Conservation (phyloP, 2,329 filamentous ascomycete species). For the Metarhizium rileyi region DNA sequence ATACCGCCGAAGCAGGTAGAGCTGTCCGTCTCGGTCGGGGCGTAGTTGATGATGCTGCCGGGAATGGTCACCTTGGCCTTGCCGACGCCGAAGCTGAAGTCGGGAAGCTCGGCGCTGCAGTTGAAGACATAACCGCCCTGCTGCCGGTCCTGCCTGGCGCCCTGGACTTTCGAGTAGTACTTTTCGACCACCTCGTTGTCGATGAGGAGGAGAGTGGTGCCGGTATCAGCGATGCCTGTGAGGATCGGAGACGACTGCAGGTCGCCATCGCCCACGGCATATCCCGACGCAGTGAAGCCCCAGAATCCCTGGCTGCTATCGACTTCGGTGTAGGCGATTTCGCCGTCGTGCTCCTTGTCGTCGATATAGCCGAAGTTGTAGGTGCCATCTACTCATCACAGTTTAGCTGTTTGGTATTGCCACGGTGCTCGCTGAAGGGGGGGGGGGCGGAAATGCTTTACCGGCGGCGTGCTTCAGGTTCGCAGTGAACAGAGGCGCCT, state of each 20-base stretch:
- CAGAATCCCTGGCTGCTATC: constrained; percentile 57
- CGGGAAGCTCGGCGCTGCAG: constrained; percentile 33
- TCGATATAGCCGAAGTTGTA: constrained; percentile 71
- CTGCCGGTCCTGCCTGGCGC: constrained; percentile 21
- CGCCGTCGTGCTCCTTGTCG: constrained; percentile 48
- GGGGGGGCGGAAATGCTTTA: constrained; percentile 3
- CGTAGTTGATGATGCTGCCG: constrained; percentile 42
- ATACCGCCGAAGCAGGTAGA: constrained; percentile 57
- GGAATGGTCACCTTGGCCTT: constrained; percentile 44
- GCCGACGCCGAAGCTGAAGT: constrained; percentile 45
- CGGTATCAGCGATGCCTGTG: constrained; percentile 45
- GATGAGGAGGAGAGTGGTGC: constrained; percentile 53
- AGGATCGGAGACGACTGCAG: constrained; percentile 29
- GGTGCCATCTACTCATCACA: constrained; percentile 34
- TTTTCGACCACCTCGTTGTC: constrained; percentile 38
- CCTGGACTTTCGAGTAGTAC: constrained; percentile 37
- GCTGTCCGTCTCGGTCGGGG: constrained; percentile 29
- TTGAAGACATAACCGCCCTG: constrained; percentile 35
- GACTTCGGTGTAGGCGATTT: constrained; percentile 51
- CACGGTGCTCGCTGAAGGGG: background rate
- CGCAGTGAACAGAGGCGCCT: constrained; percentile 51
- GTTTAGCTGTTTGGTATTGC: background rate
- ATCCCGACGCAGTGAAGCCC: constrained; percentile 22
- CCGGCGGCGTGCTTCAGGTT: constrained; percentile 45
- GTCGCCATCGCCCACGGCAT: constrained; percentile 10